phyloP scores from a whole-genome alignment of 2,329 filamentous ascomycete species.

The Beauveria bassiana region DNA sequence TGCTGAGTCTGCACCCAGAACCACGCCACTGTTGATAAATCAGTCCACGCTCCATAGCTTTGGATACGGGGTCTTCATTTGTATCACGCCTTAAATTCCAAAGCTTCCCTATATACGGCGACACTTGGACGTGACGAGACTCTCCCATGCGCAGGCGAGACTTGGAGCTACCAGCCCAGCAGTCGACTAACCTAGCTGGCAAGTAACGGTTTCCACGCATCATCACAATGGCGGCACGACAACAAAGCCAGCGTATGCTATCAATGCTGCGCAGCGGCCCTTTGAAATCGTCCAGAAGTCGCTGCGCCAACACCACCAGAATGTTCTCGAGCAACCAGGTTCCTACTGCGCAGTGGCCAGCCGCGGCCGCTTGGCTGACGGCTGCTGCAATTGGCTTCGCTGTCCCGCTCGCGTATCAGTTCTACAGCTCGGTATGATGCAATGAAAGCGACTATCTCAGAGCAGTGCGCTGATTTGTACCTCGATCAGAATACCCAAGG shows the following conservation, averaged over 20 bases:
- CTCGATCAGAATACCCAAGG: slow-evolving; percentile 32
- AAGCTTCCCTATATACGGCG: neutral
- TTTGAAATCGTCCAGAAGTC: slow-evolving; percentile 16
- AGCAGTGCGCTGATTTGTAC: neutral
- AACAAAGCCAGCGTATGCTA: slow-evolving; percentile 23
- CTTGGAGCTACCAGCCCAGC: neutral
- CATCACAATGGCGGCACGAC: slow-evolving; percentile 23
- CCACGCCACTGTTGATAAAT: slow-evolving; percentile 8
- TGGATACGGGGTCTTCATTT: neutral
- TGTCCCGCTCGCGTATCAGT: slow-evolving; percentile 48
- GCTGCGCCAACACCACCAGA: slow-evolving; percentile 21
- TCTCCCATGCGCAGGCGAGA: neutral
- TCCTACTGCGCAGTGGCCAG: slow-evolving; percentile 16
- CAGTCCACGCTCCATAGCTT: slow-evolving; percentile 6
- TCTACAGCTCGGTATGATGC: slow-evolving; percentile 23
- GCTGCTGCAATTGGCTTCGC: slow-evolving; percentile 42
- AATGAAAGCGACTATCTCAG: neutral
- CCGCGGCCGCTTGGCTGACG: slow-evolving; percentile 22
- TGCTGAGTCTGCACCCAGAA: slow-evolving; percentile 1
- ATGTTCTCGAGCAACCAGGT: slow-evolving; percentile 20
- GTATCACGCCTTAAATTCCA: neutral
- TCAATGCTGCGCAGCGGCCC: slow-evolving; percentile 22
- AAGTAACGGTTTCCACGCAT: neutral
- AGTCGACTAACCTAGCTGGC: neutral
- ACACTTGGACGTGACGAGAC: neutral